Conservation (phyloP, 164 flowering plant genomes). For the Echeveria elegans region DNA sequence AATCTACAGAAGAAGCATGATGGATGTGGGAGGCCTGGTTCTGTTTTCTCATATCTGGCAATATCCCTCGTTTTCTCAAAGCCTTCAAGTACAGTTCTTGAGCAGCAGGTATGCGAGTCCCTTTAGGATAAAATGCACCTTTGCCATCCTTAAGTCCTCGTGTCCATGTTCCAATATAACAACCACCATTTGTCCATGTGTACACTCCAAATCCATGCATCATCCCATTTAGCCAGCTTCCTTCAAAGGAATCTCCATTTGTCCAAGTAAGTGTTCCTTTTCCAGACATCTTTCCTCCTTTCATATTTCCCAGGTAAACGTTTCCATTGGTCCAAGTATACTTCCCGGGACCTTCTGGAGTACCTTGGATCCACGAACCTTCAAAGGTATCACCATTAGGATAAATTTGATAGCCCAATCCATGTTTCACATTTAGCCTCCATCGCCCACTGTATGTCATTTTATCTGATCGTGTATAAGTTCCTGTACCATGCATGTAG, state of each 20-base stretch:
- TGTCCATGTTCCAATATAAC: conserved; percentile 95
- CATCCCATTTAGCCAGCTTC: conserved; percentile 86
- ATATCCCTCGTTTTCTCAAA: conserved; percentile 68
- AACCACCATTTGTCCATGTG: conserved; percentile 85
- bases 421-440: conserved; percentile 84
- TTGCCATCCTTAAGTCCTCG: conserved; percentile 93
- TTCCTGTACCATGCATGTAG: conserved; percentile 81
- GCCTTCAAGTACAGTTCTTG: conserved; percentile 73
- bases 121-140: conserved; percentile 83
- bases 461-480: conserved; percentile 39
- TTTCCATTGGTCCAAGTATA: conserved; percentile 90
- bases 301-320: conserved; percentile 82
- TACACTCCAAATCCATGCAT: conserved; percentile 95
- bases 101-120: conserved; percentile 53
- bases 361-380: conserved; percentile 91
- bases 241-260: conserved; percentile 89
- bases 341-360: conserved; percentile 85
- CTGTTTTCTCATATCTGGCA: conserved; percentile 69
- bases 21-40: conserved; percentile 43
- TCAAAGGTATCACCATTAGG: conserved; percentile 86
- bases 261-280: conserved; percentile 88
- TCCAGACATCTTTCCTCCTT: conserved; percentile 90
- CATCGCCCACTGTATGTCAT: conserved; percentile 74
- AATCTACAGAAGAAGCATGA: conserved; percentile 57
- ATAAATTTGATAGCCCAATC: conserved; percentile 68